phyloP scores from a whole-genome alignment of 1,284 basidiomycete genomes.

The Leccinum subrobustum region DNA sequence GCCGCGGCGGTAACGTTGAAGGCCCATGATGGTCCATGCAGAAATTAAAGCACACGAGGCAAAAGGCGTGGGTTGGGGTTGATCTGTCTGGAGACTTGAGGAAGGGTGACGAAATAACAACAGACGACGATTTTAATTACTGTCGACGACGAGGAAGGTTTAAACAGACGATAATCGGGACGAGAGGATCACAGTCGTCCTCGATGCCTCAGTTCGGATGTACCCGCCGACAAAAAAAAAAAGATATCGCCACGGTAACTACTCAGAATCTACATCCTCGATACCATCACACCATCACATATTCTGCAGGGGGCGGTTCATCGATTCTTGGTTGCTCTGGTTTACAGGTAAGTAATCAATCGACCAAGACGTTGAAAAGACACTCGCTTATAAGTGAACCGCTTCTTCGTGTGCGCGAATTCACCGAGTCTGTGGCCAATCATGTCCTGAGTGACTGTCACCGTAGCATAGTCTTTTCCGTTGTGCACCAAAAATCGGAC shows the following conservation, averaged over 20 bases:
- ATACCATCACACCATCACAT: neutral
- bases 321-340: conserved; percentile 31
- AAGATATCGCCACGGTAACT: conserved; percentile 34
- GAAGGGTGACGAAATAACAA: neutral
- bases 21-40: conserved; percentile 37
- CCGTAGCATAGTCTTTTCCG: conserved; percentile 87
- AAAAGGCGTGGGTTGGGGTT: neutral
- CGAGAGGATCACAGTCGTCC: neutral
- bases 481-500: conserved; percentile 93
- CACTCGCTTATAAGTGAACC: conserved; percentile 73
- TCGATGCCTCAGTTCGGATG: conserved; percentile 25
- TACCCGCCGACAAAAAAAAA: conserved; percentile 22
- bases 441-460: conserved; percentile 94
- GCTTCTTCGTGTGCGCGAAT: conserved; percentile 86
- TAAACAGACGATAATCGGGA: neutral
- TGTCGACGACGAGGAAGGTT: conserved; percentile 3
- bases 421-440: conserved; percentile 98
- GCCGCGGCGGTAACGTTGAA: conserved; percentile 42
- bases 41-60: conserved; percentile 22
- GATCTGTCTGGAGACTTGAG: neutral
- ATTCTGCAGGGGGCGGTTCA: conserved; percentile 4
- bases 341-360: conserved; percentile 1
- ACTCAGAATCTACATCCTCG: neutral
- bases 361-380: neutral
- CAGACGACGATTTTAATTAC: neutral